Conservation (phyloP, 2,329 filamentous ascomycete species). For the Pseudogymnoascus sp. region DNA sequence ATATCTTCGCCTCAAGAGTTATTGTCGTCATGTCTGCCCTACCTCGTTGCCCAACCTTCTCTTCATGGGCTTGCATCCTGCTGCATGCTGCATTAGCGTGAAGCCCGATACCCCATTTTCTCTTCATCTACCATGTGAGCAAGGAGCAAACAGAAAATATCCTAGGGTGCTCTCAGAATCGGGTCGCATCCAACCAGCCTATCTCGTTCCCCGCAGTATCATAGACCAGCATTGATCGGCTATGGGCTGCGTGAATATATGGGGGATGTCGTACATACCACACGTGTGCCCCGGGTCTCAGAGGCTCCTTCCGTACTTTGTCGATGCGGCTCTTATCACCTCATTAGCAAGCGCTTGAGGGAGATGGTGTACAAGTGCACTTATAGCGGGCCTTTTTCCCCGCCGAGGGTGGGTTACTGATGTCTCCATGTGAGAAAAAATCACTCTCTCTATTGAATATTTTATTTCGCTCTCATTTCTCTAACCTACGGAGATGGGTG, state of each 20-base stretch:
- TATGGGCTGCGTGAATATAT: background rate
- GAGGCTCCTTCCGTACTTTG: background rate
- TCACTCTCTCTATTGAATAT: background rate
- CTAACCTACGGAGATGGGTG: background rate
- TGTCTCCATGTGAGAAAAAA: background rate
- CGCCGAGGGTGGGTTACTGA: background rate
- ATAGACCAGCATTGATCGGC: background rate
- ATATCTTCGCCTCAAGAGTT: background rate
- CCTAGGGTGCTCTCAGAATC: background rate
- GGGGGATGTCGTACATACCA: background rate
- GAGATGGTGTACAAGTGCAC: background rate
- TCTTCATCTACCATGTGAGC: background rate
- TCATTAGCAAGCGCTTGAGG: background rate
- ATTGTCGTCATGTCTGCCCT: constrained; percentile 1
- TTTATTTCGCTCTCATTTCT: background rate
- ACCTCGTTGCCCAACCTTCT: background rate
- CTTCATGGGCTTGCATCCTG: background rate
- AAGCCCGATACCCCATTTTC: background rate
- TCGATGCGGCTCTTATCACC: background rate
- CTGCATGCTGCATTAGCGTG: background rate
- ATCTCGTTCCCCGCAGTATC: background rate
- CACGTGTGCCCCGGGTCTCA: background rate
- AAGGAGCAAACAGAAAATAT: background rate
- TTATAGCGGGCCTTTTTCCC: background rate
- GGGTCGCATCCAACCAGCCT: background rate